Percentiles rank a stretch among this genome's conserved stretches.
Conservation (phyloP, 257 asterid genomes). For the Oldenlandia corymbosa region DNA sequence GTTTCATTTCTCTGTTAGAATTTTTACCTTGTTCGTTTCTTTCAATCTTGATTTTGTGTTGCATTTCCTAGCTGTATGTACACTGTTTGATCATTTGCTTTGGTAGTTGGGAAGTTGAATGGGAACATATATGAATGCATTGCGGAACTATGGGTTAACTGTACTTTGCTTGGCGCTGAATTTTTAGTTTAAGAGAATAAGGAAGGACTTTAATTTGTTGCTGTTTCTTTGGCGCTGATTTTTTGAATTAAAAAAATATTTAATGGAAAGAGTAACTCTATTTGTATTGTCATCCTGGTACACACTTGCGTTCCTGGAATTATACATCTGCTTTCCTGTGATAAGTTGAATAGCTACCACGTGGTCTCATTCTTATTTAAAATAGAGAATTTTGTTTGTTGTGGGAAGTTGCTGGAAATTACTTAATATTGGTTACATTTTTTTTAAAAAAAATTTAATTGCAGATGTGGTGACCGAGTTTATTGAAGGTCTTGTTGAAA, state of each 20-base stretch:
- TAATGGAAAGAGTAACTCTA: too few relatives aligned
- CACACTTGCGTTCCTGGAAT: not conserved
- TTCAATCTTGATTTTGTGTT: not conserved
- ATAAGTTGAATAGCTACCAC: not conserved
- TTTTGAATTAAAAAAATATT: too few relatives aligned
- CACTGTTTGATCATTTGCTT: not conserved
- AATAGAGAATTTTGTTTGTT: not conserved
- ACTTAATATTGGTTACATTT: not conserved
- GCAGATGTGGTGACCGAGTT: constrained; percentile 96
- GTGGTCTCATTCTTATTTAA: too few relatives aligned
- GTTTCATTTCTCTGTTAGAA: too few relatives aligned
- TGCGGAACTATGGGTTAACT: not conserved
- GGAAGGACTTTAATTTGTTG: not conserved
- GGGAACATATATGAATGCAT: not conserved
- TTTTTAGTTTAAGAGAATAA: not conserved
- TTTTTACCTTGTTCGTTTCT: constrained; percentile 8
- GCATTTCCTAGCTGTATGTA: not conserved
- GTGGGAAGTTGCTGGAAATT: not conserved
- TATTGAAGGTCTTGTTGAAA: constrained; percentile 92
- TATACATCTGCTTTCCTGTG: not conserved
- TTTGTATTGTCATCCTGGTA: too few relatives aligned
- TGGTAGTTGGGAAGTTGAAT: not conserved
- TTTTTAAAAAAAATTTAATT: constrained; percentile 18
- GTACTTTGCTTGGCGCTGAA: not conserved
- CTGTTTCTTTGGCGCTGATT: too few relatives aligned